These are phyloP conservation scores for Epichloe sp. DNA, from an alignment of 2,329 filamentous ascomycete genomes.

Conservation along the genomic window DNA sequence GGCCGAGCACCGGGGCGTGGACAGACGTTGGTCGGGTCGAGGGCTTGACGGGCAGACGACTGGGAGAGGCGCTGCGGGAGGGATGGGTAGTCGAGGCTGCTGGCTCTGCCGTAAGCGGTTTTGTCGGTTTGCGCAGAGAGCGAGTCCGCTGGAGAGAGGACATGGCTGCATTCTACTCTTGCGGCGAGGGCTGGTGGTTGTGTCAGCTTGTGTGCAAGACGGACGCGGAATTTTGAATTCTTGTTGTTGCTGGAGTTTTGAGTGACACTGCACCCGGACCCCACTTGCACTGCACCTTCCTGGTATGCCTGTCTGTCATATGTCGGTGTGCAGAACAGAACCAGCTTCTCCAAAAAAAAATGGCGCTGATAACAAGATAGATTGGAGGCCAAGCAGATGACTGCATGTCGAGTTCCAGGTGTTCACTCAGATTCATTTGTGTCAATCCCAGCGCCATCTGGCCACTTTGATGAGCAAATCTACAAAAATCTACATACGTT, in stretches of 20 bases:
- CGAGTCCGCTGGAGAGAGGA: slow-evolving; percentile 7
- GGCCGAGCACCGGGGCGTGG: slow-evolving; percentile 7
- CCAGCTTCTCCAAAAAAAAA: too few relatives aligned
- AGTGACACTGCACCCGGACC: too few relatives aligned
- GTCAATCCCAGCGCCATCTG: too few relatives aligned
- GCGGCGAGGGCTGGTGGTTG: background rate
- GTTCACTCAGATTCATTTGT: too few relatives aligned
- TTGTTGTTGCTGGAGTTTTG: background rate
- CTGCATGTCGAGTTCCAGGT: too few relatives aligned
- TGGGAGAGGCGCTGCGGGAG: slow-evolving; percentile 32
- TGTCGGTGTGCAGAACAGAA: too few relatives aligned
- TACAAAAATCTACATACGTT: too few relatives aligned
- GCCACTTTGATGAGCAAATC: too few relatives aligned
- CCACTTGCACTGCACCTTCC: too few relatives aligned
- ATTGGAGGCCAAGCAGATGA: too few relatives aligned
- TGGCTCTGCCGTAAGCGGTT: slow-evolving; percentile 5
- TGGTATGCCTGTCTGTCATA: too few relatives aligned
- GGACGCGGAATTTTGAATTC: background rate
- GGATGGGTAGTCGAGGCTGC: slow-evolving; percentile 6
- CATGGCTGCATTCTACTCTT: background rate
- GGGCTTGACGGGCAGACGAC: slow-evolving; percentile 36
- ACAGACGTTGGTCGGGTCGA: slow-evolving; percentile 20
- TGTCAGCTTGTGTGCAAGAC: background rate
- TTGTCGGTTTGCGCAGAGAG: slow-evolving; percentile 28
- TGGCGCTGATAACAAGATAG: too few relatives aligned